Conservation (phyloP, 2,329 filamentous ascomycete genomes). For the Paraphoma chrysanthemicola region DNA sequence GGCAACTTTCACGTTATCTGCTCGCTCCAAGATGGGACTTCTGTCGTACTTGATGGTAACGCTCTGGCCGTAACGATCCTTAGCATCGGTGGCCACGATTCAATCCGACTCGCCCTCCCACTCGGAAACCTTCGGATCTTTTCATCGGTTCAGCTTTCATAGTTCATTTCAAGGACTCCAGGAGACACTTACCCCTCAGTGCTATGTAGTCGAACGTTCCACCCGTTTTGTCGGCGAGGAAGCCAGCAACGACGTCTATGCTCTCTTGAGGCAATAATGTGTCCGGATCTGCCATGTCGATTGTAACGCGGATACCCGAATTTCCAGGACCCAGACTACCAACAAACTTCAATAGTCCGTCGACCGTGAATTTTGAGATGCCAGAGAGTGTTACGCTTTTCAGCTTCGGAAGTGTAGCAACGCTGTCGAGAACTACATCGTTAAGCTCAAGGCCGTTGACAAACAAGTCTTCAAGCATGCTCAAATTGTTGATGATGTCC, state of each 20-base stretch:
- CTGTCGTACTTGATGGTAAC: neutral
- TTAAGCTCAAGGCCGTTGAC: slow-evolving; percentile 63
- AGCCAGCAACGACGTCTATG: slow-evolving; percentile 47
- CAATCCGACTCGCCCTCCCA: slow-evolving; percentile 55
- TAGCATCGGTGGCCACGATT: neutral
- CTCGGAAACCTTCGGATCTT: slow-evolving; percentile 55
- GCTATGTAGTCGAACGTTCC: slow-evolving; percentile 54
- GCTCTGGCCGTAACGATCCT: too few relatives aligned
- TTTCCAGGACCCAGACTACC: slow-evolving; percentile 50
- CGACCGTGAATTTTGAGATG: slow-evolving; percentile 61
- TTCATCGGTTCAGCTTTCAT: slow-evolving; percentile 4
- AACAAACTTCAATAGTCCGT: slow-evolving; percentile 58
- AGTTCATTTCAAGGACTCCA: too few relatives aligned
- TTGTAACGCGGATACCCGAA: slow-evolving; percentile 50
- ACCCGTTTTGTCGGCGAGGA: slow-evolving; percentile 48
- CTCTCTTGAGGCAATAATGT: slow-evolving; percentile 49
- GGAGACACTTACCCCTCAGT: slow-evolving; percentile 47
- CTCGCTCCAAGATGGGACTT: too few relatives aligned
- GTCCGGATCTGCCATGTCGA: slow-evolving; percentile 55
- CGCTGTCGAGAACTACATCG: slow-evolving; percentile 54
- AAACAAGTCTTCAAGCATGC: slow-evolving; percentile 62
- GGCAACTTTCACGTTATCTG: too few relatives aligned
- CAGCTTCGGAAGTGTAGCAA: slow-evolving; percentile 58
- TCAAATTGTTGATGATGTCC: slow-evolving; percentile 54
- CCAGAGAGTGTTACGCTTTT: slow-evolving; percentile 62